Base-by-base conservation (phyloP, 179 eudicot genomes). In the Silene coronaria region DNA sequence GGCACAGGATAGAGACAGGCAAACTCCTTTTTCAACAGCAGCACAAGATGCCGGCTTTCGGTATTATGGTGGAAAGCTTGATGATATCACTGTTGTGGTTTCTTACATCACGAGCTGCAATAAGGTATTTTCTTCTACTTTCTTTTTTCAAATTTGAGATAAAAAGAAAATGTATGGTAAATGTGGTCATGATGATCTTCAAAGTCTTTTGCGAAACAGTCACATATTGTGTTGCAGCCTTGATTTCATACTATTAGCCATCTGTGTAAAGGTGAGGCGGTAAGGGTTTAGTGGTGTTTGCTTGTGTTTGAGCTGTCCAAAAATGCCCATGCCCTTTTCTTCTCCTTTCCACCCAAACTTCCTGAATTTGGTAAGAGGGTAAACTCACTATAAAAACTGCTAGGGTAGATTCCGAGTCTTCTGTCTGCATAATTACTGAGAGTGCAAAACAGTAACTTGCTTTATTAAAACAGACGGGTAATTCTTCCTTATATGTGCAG, bases 71-170 rank as follows among this genome's bases (percentile, higher is more conserved):
- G 87, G 87, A 32, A 84, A 84, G 80, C 80, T 82, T 34, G 87
- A 84, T 24, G 87, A 84, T n/a, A 82, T 84, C 73, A 84, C 87
- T 67, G 87, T 84, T 68, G 82, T 84, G 48, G 87, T 82, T 23
- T 74, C 87, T 17, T 79, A 64, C 45, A 81, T 82, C 34, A 71
- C 79, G 34, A 79, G 70, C 71, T 55, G 65, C 30, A 34, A 67
- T 60, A 67, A 38, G 70, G 78, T 76, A 65, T 65, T 17, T 11
- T 22, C 32, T 26, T 51, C 21, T 45, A 22, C n/a, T 46, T 23
- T 14, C 22, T 16, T 22, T 7, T 36, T 42, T 32, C 28, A 9
- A 0, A n/a, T 11, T 42, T 46, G 21, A 46, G 1, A 9, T 70
- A 4, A 46, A 22, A 8, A 21, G 9, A 1, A 28, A 13, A 10